Evolutionary conservation across 2,329 filamentous ascomycete genomes (phyloP), one percentile per base, ranked within the genome.

Genomic region (Penicillium capsulatum): DNA sequence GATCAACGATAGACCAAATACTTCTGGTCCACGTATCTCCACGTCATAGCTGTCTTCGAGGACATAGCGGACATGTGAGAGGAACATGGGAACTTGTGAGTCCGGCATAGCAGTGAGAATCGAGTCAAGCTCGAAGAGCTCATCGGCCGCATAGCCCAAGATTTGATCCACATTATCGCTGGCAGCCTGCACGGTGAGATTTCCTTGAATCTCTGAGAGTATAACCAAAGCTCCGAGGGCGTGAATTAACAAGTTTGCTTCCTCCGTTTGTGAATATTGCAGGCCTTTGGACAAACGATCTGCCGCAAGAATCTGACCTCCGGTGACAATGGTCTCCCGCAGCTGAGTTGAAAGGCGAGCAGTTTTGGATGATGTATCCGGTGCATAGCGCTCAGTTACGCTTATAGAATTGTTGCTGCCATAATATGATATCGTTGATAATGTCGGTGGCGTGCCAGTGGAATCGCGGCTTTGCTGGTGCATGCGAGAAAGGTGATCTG

Each of bases 41-140:
- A 86, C 79, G 55, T 91, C 86, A 0, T 81, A 77, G 11, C 86
- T 83, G 45, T 90, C 86, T 32, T 90, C 84, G 20, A 81, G 76
- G 35, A 94, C 85, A 56, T 90, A 92, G 55, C 91, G 84, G 36
- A 91, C 77, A 53, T 94, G 87, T 47, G 90, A 84, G 4, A 90
- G 68, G 1, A 95, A 70, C 48, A 87, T 90, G 47, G 88, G 84
- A 14, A 81, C 75, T 54, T 92, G 85, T 54, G 92, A 84, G 38
- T 88, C 81, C 2, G 80, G 82, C n/a, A 94, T 68, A 11, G 94
- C 85, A 43, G 89, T 82, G n/a, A 83, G 77, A 54, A 94, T 91
- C 52, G 77, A 89, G 7, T 75, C 69, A 1, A 91, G 65, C 3
- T 69, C 72, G 53, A 94, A 94, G 0, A 95, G 72, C 38, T 90